Percentiles rank a stretch among this genome's conserved stretches.
phyloP scores from a whole-genome alignment of 176 grass and related monocot species.

The Tillandsia fasciculata region DNA sequence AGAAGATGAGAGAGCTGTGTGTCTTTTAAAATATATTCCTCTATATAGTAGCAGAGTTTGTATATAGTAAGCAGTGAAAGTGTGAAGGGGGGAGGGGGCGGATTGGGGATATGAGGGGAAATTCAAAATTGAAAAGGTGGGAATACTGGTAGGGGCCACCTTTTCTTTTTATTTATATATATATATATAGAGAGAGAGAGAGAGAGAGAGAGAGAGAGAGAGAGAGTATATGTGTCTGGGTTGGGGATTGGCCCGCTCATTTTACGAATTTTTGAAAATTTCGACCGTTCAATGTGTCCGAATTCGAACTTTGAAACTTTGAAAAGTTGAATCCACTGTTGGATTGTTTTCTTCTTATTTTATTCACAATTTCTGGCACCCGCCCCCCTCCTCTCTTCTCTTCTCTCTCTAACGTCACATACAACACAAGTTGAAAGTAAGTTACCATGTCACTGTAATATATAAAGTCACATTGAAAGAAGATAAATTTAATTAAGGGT shows the following conservation, averaged over 20 bases:
- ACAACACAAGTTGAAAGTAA: no score
- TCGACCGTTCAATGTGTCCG: constrained; percentile 1
- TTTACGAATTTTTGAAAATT: constrained; percentile 2
- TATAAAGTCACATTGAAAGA: no score
- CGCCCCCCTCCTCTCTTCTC: neutral
- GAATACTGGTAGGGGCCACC: neutral
- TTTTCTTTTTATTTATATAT: neutral
- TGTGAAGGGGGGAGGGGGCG: neutral
- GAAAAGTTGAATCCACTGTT: constrained; percentile 20
- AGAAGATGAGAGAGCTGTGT: no score
- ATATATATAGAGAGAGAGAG: neutral
- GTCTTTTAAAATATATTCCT: no score
- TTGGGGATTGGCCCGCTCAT: constrained; percentile 23
- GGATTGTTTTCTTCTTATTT: constrained; percentile 9
- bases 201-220: neutral
- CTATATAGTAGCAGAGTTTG: neutral
- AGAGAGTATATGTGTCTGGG: neutral
- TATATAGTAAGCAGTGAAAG: neutral
- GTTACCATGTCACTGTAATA: no score
- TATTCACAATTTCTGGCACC: constrained; percentile 5
- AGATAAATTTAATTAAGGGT: no score
- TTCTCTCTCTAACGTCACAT: no score
- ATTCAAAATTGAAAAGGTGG: constrained; percentile 28
- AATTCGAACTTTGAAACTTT: constrained; percentile 29
- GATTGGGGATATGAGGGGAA: neutral